Evolutionary conservation across 2,329 filamentous ascomycete species (phyloP).

Genomic region (Chalara sp.): DNA sequence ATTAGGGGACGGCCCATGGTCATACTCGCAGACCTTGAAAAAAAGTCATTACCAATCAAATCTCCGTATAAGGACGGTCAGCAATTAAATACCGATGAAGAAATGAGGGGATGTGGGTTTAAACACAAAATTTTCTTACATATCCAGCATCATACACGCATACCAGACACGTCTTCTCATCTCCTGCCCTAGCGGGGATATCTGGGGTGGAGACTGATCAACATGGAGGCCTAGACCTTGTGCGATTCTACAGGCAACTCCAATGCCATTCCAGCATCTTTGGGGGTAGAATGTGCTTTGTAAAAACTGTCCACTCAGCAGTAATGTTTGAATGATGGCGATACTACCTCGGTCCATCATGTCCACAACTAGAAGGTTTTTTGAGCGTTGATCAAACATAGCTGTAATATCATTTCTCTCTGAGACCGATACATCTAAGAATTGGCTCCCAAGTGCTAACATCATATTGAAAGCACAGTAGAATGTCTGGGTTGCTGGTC

Average conservation of each 20-base stretch:
- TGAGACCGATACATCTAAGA: not conserved
- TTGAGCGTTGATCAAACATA: conserved; percentile 3
- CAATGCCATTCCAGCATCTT: not conserved
- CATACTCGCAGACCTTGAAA: not conserved
- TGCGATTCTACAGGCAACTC: not conserved
- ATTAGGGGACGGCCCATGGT: not conserved
- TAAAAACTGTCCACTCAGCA: conserved; percentile 6
- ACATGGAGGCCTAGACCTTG: not conserved
- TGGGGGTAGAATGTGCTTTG: conserved; percentile 5
- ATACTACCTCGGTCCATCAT: conserved; percentile 5
- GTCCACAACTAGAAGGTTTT: conserved; percentile 2
- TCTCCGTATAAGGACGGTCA: too few species aligned
- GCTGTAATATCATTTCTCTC: not conserved
- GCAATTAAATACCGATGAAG: too few species aligned
- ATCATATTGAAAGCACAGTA: conserved; percentile 6
- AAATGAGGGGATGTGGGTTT: too few species aligned
- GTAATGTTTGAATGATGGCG: conserved; percentile 6
- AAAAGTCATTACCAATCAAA: not conserved
- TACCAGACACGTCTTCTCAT: not conserved
- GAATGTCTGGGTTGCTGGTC: not conserved
- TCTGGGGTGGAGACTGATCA: too few species aligned
- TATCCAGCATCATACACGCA: not conserved
- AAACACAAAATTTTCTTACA: not conserved
- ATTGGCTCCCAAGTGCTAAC: conserved; percentile 4
- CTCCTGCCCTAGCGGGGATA: not conserved